Evolutionary conservation across 768 basidiomycete species (phyloP).

Genomic region (Auricularia heimuer): DNA sequence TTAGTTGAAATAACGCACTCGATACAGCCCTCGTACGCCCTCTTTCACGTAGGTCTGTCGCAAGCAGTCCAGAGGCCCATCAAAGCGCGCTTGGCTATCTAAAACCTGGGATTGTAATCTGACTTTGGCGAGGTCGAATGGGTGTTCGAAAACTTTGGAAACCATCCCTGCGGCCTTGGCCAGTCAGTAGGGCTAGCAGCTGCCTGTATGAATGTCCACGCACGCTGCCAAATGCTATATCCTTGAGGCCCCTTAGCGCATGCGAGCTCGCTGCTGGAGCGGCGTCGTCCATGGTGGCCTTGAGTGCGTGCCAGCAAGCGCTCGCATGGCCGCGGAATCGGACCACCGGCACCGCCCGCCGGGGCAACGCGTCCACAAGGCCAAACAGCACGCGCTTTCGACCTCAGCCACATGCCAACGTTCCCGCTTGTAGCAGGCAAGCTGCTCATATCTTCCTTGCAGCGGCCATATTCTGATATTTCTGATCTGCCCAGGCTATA

Average conservation of each 20-base stretch:
- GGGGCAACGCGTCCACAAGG: too few species aligned
- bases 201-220: slow-evolving; percentile 6
- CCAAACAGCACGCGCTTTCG: too few species aligned
- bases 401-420: too few species aligned
- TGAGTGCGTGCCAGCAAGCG: too few species aligned
- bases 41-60: slow-evolving; percentile 71
- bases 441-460: too few species aligned
- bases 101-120: slow-evolving; percentile 86
- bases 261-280: neutral
- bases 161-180: slow-evolving; percentile 72
- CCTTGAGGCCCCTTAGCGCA: slow-evolving; percentile 13
- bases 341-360: too few species aligned
- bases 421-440: too few species aligned
- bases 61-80: slow-evolving; percentile 82
- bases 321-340: too few species aligned
- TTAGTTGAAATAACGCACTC: slow-evolving; percentile 41
- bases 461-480: too few species aligned
- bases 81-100: slow-evolving; percentile 58
- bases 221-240: slow-evolving; percentile 23
- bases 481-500: slow-evolving; percentile 40
- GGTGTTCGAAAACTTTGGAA: slow-evolving; percentile 86
- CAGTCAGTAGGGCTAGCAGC: neutral
- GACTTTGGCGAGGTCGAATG: slow-evolving; percentile 92
- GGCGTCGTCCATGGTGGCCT: neutral
- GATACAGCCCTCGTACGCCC: slow-evolving; percentile 75